phyloP scores from a whole-genome alignment of 2,329 filamentous ascomycete genomes.

The Knufia petricola region DNA sequence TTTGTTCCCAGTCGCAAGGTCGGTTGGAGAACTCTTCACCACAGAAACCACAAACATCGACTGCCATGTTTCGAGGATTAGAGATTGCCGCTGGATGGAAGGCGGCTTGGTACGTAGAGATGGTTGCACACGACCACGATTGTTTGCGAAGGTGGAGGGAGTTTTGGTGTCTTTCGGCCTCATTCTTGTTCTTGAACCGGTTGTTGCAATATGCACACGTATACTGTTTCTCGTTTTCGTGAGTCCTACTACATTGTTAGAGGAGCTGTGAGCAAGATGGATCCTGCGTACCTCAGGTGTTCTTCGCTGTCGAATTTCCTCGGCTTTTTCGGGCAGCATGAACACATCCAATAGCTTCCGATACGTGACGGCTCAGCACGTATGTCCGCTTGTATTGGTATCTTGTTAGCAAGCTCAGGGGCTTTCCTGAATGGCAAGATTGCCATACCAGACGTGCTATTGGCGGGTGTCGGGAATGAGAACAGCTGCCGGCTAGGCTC shows the following conservation, averaged over 20 bases:
- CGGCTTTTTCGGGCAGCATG: conserved; percentile 94
- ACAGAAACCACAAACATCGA: conserved; percentile 87
- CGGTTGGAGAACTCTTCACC: conserved; percentile 75
- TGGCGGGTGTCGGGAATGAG: conserved; percentile 35
- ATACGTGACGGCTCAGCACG: conserved; percentile 35
- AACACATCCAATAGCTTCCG: conserved; percentile 62
- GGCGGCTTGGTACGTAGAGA: conserved; percentile 64
- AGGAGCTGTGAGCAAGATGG: neutral
- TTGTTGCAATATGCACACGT: conserved; percentile 87
- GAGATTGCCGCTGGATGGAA: conserved; percentile 67
- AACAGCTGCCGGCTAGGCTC: conserved; percentile 46
- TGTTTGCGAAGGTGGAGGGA: conserved; percentile 84
- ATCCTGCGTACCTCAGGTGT: conserved; percentile 59
- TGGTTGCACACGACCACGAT: conserved; percentile 92
- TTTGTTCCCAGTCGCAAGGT: conserved; percentile 74
- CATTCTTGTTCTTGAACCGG: conserved; percentile 98
- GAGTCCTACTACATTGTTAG: conserved; percentile 47
- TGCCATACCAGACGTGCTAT: conserved; percentile 28
- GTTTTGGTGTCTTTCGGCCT: conserved; percentile 92
- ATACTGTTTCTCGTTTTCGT: conserved; percentile 94
- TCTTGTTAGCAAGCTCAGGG: conserved; percentile 2
- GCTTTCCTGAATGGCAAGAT: conserved; percentile 24
- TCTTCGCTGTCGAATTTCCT: conserved; percentile 85
- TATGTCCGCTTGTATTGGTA: conserved; percentile 26
- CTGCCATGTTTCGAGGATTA: conserved; percentile 21